Percentiles rank a stretch among this genome's conserved stretches.
Conservation (phyloP, 2,329 filamentous ascomycete species). For the Apiospora arundinis region DNA sequence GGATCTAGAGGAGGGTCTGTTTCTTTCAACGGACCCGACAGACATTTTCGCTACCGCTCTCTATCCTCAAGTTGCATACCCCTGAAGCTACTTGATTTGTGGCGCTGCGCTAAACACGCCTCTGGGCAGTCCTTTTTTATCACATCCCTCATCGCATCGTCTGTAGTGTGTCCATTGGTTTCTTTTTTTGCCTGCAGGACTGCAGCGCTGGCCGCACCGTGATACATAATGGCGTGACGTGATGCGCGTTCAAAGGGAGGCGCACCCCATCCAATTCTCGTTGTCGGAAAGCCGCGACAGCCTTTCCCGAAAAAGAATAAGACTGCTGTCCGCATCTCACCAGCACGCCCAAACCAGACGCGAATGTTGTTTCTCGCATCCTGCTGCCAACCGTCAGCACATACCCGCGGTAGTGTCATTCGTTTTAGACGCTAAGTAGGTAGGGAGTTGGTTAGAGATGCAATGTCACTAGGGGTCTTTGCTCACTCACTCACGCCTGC, state of each 20-base stretch:
- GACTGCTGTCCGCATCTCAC: background rate
- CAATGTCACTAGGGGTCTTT: background rate
- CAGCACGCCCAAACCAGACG: background rate
- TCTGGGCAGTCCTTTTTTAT: background rate
- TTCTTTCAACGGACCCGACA: background rate
- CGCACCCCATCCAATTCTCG: background rate
- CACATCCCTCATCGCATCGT: slow-evolving; percentile 16
- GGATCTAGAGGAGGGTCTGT: background rate
- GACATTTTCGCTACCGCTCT: background rate
- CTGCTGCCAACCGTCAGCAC: background rate
- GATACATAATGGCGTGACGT: background rate
- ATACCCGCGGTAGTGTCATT: background rate
- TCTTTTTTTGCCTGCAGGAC: background rate
- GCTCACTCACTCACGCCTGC: background rate
- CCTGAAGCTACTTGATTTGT: slow-evolving; percentile 8
- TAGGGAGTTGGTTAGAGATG: background rate
- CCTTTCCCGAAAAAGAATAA: slow-evolving; percentile 1
- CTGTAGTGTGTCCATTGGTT: background rate
- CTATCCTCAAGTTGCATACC: background rate
- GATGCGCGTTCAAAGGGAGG: background rate
- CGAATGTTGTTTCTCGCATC: background rate
- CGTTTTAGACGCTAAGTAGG: background rate
- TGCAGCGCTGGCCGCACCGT: slow-evolving; percentile 11
- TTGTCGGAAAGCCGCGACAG: slow-evolving; percentile 7
- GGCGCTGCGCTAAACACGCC: slow-evolving; percentile 14